Conservation (phyloP, 1,284 basidiomycete species). For the Amylostereum areolatum region DNA sequence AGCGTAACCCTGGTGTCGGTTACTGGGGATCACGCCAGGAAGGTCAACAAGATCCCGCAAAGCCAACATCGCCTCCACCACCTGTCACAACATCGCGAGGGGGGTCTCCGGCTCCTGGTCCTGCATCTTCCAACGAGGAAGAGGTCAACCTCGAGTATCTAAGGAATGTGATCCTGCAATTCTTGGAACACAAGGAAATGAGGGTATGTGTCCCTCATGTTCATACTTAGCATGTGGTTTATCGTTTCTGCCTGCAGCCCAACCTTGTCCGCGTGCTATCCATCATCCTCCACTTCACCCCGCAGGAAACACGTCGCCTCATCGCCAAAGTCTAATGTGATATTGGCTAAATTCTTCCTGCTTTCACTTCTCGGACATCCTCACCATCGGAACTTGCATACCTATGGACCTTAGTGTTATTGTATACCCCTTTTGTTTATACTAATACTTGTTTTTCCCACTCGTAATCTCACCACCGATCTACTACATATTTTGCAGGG, state of each 20-base stretch:
- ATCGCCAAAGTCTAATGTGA: conserved; percentile 14
- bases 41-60: conserved; percentile 34
- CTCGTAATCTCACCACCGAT: too few species aligned
- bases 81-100: conserved; percentile 31
- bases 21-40: conserved; percentile 69
- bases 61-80: conserved; percentile 38
- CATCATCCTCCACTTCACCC: conserved; percentile 89
- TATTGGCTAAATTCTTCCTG: too few species aligned
- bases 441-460: too few species aligned
- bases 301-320: conserved; percentile 84
- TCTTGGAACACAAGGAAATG: conserved; percentile 88
- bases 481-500: too few species aligned
- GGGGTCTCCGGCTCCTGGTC: conserved; percentile 36
- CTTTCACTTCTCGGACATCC: too few species aligned
- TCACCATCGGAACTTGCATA: too few species aligned
- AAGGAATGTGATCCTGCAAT: conserved; percentile 90
- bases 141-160: conserved; percentile 95
- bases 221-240: neutral
- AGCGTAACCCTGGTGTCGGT: conserved; percentile 88
- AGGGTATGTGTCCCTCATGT: conserved; percentile 42
- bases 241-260: conserved; percentile 41
- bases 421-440: neutral
- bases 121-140: conserved; percentile 55
- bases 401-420: neutral
- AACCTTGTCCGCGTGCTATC: conserved; percentile 87